phyloP scores from a whole-genome alignment of 305 asterid species.

The Fraxinus ornus region DNA sequence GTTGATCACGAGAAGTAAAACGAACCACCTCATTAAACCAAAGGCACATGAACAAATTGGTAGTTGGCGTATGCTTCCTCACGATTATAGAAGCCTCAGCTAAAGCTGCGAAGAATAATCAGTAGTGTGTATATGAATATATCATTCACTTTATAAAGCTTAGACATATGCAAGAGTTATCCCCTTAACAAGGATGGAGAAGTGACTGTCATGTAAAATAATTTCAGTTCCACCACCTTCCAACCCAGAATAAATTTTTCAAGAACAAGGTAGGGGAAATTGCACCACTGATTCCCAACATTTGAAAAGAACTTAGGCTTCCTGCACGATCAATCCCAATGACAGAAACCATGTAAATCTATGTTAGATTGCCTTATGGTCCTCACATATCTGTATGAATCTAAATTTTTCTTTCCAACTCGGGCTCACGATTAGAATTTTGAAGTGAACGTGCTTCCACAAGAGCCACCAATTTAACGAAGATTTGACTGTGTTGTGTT shows the following conservation, averaged over 20 bases:
- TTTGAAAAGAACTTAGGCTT: not conserved
- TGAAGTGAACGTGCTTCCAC: not conserved
- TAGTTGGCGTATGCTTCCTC: constrained; percentile 74
- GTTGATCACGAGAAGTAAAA: constrained; percentile 92
- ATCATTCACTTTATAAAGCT: constrained; percentile 1
- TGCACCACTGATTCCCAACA: not conserved
- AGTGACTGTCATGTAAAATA: not conserved
- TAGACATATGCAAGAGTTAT: not conserved
- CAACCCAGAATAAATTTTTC: not conserved
- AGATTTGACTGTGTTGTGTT: not conserved
- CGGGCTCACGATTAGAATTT: not conserved
- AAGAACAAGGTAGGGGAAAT: not conserved
- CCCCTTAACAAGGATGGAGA: not conserved
- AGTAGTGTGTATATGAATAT: constrained; percentile 3
- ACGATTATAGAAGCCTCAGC: constrained; percentile 94
- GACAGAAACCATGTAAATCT: not conserved
- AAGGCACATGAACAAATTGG: constrained; percentile 76
- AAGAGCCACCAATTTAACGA: not conserved
- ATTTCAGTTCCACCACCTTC: not conserved
- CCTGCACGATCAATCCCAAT: not conserved
- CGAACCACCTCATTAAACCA: constrained; percentile 97
- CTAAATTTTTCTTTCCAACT: not conserved
- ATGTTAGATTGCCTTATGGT: not conserved
- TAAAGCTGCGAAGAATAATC: constrained; percentile 58
- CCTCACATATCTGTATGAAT: not conserved